Evolutionary conservation across 805 yeast genomes (phyloP), one percentile per base, ranked within the genome.

Genomic region (Ogataea saltuana): DNA sequence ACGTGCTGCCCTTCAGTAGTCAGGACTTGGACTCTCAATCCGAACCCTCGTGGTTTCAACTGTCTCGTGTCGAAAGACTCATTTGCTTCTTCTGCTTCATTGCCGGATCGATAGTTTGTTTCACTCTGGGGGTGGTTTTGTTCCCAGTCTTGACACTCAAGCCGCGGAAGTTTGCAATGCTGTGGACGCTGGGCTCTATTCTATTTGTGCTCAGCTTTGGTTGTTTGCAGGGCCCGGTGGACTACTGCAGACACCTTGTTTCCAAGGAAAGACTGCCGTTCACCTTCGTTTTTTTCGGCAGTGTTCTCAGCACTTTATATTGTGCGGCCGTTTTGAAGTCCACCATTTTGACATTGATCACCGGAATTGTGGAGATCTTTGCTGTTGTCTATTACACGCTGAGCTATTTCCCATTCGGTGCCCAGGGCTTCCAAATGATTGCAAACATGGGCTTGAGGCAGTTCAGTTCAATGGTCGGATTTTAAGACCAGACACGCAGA

Each of bases 401-500:
- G 31, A 86, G 96, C 56, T 93, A 93, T 64, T 91, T 93, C 75
- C 99, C 99, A 33, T 85, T 90, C 68, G 99, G 99, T 10, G 86
- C 91, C 1, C 84, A 85, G 48, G 85, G 95, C 2, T 60, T 74
- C 54, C 70, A 76, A 26, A 68, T 74, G 75, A 64, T 77, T 47
- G 61, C 75, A 19, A 69, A 72, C 47, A 67, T 74, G 56, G 59
- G 68, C 20, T 50, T 60, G 8, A 52, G 64, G 34, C 66, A 63
- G 45, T 58, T 64, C 37, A 59, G 68, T 31, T 54, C 66, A 2
- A 68, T 76, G 54, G 61, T 77, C 37, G 80, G 81, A 4, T 46
- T 65, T 33, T 60, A 39, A 41, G n/a, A n/a, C n/a, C n/a, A n/a
- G n/a, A n/a, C n/a, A n/a, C n/a, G n/a, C n/a, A n/a, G n/a, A n/a